These are phyloP conservation scores for Sclerotinia sclerotiorum DNA, from an alignment of 2,329 filamentous ascomycete genomes.

Conservation along the genomic window DNA sequence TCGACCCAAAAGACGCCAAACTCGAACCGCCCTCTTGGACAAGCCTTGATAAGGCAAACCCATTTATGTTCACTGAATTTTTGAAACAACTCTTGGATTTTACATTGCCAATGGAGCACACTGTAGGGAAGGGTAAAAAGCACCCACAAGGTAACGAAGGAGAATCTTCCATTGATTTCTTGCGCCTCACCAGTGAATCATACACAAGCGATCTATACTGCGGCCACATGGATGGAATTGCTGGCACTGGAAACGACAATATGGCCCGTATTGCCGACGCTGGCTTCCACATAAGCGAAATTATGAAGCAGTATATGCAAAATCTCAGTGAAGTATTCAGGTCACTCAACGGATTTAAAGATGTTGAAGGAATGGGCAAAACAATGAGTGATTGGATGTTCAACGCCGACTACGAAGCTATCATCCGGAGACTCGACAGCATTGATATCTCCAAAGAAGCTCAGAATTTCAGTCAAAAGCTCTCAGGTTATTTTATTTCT, in stretches of 20 bases:
- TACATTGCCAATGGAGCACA: not conserved
- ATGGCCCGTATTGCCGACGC: not conserved
- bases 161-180: not conserved
- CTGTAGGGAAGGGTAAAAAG: not conserved
- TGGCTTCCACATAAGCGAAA: not conserved
- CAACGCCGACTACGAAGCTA: not conserved
- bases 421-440: not conserved
- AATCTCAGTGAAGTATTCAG: not conserved
- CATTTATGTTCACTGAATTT: too few species aligned
- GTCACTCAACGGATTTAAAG: not conserved
- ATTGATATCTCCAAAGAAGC: not conserved
- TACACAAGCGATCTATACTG: constrained; percentile 9
- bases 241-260: not conserved
- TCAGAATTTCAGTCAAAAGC: not conserved
- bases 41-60: not conserved
- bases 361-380: not conserved
- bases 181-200: not conserved
- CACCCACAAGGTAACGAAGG: not conserved
- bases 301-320: not conserved
- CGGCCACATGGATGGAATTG: not conserved
- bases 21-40: not conserved
- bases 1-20: not conserved
- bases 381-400: constrained; percentile 19
- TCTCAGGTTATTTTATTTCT: constrained; percentile 5
- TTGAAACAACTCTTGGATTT: not conserved